Evolutionary conservation across 352 stramenopile species (phyloP), one percentile per base, ranked within the genome.

Genomic region (Phytophthora idaei): DNA sequence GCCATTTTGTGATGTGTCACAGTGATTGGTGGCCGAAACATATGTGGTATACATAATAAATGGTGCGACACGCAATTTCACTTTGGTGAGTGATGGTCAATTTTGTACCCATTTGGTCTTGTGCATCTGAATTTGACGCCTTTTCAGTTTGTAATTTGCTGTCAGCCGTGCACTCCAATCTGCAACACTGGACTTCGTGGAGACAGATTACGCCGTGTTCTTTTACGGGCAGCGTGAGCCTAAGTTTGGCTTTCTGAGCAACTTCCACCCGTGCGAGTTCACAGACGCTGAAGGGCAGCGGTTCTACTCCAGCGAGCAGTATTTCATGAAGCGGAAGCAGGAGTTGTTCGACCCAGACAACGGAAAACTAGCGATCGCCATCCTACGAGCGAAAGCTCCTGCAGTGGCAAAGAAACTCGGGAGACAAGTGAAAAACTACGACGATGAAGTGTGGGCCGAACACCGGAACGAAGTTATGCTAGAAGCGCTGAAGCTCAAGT

Each of bases 311-410:
- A 89, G 80, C 39, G 82, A 90, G 57, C 82, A 90, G 74, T 87
- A 61, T 50, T 89, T 90, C 41, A 89, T 89, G 78, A 90, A 90
- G 80, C 53, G 67, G 25, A 90, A 90, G 67, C 82, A 90, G 61
- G 82, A 90, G 45, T 65, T 73, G 21, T 90, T 89, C 52, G 82
- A 90, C 37, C 70, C 70, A 1, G 44, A 71, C 1, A 90, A 90
- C 21, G 39, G 63, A 1, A 1, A 50, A 15, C 46, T 89, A 31
- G 80, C 80, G 1, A n/a, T 78, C 28, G 64, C 73, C 9, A 83
- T 90, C 15, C 50, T 89, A 4, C 71, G 69, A 28, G 78, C 80
- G 31, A 89, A 83, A 53, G 69, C 72, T 10, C 78, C 78, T 2
- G 31, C 71, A 1, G 74, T 76, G 1, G 82, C 73, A 8, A 90